These are phyloP conservation scores for Solanum lycopersicoides DNA, from an alignment of 257 asterid genomes.

Conservation along the genomic window DNA sequence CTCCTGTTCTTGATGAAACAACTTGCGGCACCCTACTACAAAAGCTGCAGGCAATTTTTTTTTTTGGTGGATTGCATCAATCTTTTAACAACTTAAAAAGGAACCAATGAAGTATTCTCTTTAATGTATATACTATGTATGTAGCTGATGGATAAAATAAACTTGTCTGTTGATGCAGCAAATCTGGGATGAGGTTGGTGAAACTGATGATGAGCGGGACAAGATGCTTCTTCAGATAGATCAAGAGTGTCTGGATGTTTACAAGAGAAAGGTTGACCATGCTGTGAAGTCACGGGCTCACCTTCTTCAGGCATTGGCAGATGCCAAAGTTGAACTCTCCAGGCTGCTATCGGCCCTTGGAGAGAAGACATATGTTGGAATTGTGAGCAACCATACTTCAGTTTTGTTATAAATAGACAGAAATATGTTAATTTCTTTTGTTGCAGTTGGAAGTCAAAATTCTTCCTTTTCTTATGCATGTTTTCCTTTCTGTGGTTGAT, in stretches of 20 bases:
- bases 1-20: conserved; percentile 35
- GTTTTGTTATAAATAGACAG: neutral
- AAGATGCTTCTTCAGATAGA: conserved; percentile 81
- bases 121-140: neutral
- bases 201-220: conserved; percentile 80
- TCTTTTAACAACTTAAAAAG: neutral
- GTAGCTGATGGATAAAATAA: neutral
- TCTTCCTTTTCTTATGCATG: neutral
- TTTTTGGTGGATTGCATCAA: neutral
- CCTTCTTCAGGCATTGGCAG: conserved; percentile 82
- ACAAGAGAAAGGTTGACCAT: conserved; percentile 80
- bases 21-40: conserved; percentile 77
- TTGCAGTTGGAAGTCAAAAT: neutral
- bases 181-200: conserved; percentile 98
- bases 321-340: conserved; percentile 85
- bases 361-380: conserved; percentile 62
- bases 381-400: conserved; percentile 36
- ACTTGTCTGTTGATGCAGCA: conserved; percentile 37
- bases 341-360: conserved; percentile 79
- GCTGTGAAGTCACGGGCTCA: conserved; percentile 80
- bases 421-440: neutral
- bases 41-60: conserved; percentile 60
- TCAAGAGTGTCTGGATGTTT: conserved; percentile 91
- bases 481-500: neutral
- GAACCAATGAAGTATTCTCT: neutral